Evolutionary conservation across 352 stramenopile genomes (phyloP), one percentile per base, ranked within the genome.

Genomic region (Globisporangium mamillatum): DNA sequence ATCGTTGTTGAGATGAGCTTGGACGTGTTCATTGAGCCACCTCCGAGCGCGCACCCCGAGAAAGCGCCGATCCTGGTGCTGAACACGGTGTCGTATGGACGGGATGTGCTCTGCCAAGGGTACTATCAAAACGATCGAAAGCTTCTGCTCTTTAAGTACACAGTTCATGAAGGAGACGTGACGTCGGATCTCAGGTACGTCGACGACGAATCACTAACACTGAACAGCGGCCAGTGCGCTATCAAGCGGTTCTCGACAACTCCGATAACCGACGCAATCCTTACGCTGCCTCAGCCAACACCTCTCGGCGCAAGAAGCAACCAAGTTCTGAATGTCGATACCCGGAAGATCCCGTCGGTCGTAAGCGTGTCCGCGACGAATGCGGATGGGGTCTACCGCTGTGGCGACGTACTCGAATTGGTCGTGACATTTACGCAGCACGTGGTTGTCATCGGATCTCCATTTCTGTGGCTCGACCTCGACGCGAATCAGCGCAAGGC

Each of bases 161-260:
- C 73, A 1, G 86, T 96, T 1, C 61, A 84, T 41, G 62, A 74
- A 38, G 84, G 84, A 0, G 89, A 96, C 52, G 29, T 77, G 12
- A 63, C 80, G 34, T 32, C 64, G 8, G 72, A 93, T 24, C 69
- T 96, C 52, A 84, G 60, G 50, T 93, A 94, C 64, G 56, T 86
- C 1, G 69, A 82, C 48, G 67, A 74, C 8, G 74, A 77, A 16
- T 75, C 89, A 4, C 75, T 96, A 29, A 92, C 86, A 0, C 73
- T 95, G 18, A 94, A 93, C 75, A 93, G 82, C 54, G 82, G 75
- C 0, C 88, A 94, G 69, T 82, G 75, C 16, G 76, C 81, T 24
- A 94, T 95, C 70, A 90, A 90, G 60, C 69, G 88, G n/a, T 92
- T 93, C 24, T 91, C 88, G 0, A 94, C 88, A 9, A 94, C 78